phyloP scores from a whole-genome alignment of 768 basidiomycete genomes.

The Suillus occidentalis region DNA sequence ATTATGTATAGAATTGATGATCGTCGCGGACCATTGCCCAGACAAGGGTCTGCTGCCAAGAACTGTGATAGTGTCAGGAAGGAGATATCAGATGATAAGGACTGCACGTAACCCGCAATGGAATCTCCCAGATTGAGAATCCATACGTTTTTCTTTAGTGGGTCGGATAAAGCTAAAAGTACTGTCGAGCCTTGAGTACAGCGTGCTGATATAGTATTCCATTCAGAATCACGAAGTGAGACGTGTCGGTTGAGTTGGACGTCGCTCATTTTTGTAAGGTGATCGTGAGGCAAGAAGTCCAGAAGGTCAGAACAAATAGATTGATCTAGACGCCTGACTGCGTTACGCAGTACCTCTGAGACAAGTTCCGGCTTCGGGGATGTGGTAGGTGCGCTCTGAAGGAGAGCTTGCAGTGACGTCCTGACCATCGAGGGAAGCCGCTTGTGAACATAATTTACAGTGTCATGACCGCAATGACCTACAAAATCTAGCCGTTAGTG shows the following conservation, averaged over 20 bases:
- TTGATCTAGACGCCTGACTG: constrained; percentile 43
- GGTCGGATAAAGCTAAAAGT: constrained; percentile 33
- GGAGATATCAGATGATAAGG: background rate
- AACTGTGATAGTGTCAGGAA: constrained; percentile 16
- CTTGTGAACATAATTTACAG: constrained; percentile 44
- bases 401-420: constrained; percentile 36
- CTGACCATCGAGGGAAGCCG: constrained; percentile 42
- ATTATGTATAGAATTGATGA: constrained; percentile 32
- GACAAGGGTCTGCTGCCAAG: constrained; percentile 22
- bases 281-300: constrained; percentile 41
- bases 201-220: constrained; percentile 34
- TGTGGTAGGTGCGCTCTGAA: constrained; percentile 24
- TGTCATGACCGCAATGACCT: constrained; percentile 52
- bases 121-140: constrained; percentile 36
- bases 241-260: constrained; percentile 41
- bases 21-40: constrained; percentile 20
- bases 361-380: constrained; percentile 32
- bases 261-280: constrained; percentile 37
- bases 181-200: constrained; percentile 35
- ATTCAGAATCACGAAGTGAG: constrained; percentile 35
- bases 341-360: constrained; percentile 38
- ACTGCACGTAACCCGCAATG: constrained; percentile 28
- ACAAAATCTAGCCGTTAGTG: constrained; percentile 15
- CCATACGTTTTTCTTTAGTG: constrained; percentile 30
- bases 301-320: constrained; percentile 44